phyloP scores from a whole-genome alignment of 202 grass and related monocot species.

The Eragrostis tef region DNA sequence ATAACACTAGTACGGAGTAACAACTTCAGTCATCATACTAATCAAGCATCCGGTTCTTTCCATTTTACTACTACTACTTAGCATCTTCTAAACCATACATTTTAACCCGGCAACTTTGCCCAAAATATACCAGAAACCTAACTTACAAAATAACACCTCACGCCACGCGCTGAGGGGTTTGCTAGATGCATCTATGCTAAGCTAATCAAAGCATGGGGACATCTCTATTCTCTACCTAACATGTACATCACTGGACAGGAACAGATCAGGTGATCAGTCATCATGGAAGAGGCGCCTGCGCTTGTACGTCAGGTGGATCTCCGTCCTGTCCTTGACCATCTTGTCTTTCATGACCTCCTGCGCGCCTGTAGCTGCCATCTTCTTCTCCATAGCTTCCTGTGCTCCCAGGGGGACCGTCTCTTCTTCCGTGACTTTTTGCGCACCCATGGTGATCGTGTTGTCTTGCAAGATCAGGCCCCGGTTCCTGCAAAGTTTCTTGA shows the following conservation, averaged over 20 bases:
- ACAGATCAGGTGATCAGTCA: background rate
- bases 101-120: background rate
- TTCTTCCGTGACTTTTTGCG: background rate
- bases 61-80: background rate
- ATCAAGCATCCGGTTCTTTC: background rate
- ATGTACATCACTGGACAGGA: background rate
- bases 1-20: background rate
- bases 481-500: slow-evolving; percentile 69
- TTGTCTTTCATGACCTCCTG: background rate
- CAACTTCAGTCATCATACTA: background rate
- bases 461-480: slow-evolving; percentile 57
- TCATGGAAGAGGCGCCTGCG: slow-evolving; percentile 47
- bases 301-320: slow-evolving; percentile 41
- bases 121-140: background rate
- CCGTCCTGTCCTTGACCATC: slow-evolving; percentile 24
- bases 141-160: slow-evolving; percentile 3
- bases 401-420: background rate
- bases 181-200: background rate
- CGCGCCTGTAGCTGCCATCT: background rate
- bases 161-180: background rate
- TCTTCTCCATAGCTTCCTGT: background rate
- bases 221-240: slow-evolving; percentile 38
- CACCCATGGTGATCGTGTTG: background rate
- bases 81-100: slow-evolving; percentile 13
- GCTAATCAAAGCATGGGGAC: background rate